Evolutionary conservation across 2,329 filamentous ascomycete genomes (phyloP).

Genomic region (Neonectria sp.): DNA sequence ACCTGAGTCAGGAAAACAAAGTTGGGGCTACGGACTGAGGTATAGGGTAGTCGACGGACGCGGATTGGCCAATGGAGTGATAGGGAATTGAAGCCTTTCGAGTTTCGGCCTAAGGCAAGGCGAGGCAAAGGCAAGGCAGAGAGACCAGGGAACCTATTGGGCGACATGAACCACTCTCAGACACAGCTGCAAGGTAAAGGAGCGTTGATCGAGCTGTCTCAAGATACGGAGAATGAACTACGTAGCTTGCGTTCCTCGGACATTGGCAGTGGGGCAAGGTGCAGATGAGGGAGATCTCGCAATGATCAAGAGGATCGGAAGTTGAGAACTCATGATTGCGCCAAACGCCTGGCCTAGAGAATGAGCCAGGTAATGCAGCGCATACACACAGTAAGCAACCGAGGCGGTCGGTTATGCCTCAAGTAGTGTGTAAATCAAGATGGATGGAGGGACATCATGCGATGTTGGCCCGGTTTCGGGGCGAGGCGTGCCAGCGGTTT

Average conservation of each 20-base stretch:
- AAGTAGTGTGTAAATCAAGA: slow-evolving; percentile 6
- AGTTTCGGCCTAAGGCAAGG: slow-evolving; percentile 13
- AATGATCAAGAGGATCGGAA: not conserved
- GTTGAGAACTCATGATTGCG: not conserved
- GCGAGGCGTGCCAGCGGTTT: slow-evolving; percentile 17
- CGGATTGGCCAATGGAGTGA: not conserved
- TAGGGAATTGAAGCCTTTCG: not conserved
- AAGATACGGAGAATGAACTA: slow-evolving; percentile 2
- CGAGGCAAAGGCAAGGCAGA: slow-evolving; percentile 11
- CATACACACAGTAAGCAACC: not conserved
- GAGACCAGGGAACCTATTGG: slow-evolving; percentile 5
- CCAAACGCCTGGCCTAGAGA: not conserved
- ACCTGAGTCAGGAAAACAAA: slow-evolving; percentile 11
- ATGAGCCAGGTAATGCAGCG: not conserved
- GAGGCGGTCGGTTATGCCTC: not conserved
- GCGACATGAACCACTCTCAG: slow-evolving; percentile 28
- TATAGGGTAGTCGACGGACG: slow-evolving; percentile 6
- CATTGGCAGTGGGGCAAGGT: not conserved
- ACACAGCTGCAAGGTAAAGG: slow-evolving; percentile 27
- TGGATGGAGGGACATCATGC: slow-evolving; percentile 34
- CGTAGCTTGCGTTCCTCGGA: slow-evolving; percentile 10
- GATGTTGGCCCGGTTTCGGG: slow-evolving; percentile 39
- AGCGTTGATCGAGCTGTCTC: slow-evolving; percentile 8
- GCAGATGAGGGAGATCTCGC: not conserved
- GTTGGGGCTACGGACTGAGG: slow-evolving; percentile 11